These are phyloP conservation scores for Eruca vesicaria DNA, from an alignment of 441 rosid species.

Conservation along the genomic window DNA sequence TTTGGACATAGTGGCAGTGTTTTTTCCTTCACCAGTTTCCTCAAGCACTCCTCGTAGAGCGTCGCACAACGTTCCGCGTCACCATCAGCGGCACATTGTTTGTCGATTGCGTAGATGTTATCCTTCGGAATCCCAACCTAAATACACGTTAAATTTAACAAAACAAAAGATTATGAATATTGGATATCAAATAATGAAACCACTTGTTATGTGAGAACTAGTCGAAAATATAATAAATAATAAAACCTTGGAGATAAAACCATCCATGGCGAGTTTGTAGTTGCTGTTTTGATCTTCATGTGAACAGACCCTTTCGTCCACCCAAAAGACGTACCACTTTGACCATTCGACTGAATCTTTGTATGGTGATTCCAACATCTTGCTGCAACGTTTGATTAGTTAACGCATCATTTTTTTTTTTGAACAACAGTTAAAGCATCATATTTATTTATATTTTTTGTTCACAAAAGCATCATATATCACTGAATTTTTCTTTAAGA, in stretches of 20 bases:
- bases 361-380: slow-evolving; percentile 57
- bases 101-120: slow-evolving; percentile 62
- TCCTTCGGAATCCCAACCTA: slow-evolving; percentile 58
- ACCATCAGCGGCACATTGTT: slow-evolving; percentile 51
- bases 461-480: too few species aligned
- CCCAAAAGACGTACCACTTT: slow-evolving; percentile 81
- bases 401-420: too few species aligned
- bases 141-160: too few species aligned
- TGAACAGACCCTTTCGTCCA: slow-evolving; percentile 79
- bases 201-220: not conserved
- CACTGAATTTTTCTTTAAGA: not conserved
- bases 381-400: slow-evolving; percentile 40
- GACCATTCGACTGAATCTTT: slow-evolving; percentile 68
- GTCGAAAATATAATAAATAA: not conserved
- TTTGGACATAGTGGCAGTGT: slow-evolving; percentile 36
- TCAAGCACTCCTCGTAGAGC: slow-evolving; percentile 54
- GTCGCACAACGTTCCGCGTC: slow-evolving; percentile 48
- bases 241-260: slow-evolving; percentile 63
- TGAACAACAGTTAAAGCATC: not conserved
- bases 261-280: slow-evolving; percentile 70
- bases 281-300: slow-evolving; percentile 66
- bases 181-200: not conserved
- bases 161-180: too few species aligned
- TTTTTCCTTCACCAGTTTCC: slow-evolving; percentile 40
- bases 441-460: too few species aligned